A percentile compares a stretch with the other conserved stretches of the same genome.
Evolutionary conservation across 495 filamentous ascomycete genomes (phyloP).

Genomic region (Penicillium antarcticum): DNA sequence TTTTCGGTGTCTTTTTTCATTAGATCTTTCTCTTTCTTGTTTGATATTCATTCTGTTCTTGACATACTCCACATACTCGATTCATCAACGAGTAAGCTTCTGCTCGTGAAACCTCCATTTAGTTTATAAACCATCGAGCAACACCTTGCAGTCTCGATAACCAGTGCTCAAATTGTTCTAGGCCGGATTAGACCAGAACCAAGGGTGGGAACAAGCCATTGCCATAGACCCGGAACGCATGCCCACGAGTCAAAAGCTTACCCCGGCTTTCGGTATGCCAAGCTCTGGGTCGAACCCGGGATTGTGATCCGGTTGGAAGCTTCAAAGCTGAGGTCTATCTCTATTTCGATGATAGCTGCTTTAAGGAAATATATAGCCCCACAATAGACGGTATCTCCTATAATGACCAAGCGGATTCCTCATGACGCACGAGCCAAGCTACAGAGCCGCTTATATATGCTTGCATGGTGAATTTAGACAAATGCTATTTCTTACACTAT

Average conservation of each 20-base stretch:
- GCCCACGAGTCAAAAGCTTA: constrained; percentile 19
- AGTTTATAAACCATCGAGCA: too few species aligned
- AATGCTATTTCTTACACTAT: too few species aligned
- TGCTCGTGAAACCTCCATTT: too few species aligned
- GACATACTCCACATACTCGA: neutral
- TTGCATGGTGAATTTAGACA: too few species aligned
- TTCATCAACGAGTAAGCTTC: too few species aligned
- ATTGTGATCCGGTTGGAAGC: neutral
- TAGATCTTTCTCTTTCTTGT: constrained; percentile 1
- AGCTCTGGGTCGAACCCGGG: neutral
- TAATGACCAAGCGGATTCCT: too few species aligned
- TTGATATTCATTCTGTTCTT: neutral
- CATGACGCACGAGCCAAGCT: too few species aligned
- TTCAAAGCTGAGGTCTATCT: neutral
- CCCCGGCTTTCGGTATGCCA: neutral
- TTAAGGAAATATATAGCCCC: neutral
- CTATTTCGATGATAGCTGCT: neutral
- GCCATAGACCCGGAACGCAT: constrained; percentile 7
- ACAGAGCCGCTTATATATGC: too few species aligned
- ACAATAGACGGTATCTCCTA: too few species aligned
- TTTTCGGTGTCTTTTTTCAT: neutral
- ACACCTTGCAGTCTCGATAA: too few species aligned
- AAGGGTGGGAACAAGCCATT: neutral
- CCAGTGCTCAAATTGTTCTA: neutral
- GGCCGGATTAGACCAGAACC: neutral